A percentile compares a stretch with the other conserved stretches of the same genome.
These are phyloP conservation scores for Chrysoporthe cubensis DNA, from an alignment of 2,329 filamentous ascomycete species.

Conservation along the genomic window DNA sequence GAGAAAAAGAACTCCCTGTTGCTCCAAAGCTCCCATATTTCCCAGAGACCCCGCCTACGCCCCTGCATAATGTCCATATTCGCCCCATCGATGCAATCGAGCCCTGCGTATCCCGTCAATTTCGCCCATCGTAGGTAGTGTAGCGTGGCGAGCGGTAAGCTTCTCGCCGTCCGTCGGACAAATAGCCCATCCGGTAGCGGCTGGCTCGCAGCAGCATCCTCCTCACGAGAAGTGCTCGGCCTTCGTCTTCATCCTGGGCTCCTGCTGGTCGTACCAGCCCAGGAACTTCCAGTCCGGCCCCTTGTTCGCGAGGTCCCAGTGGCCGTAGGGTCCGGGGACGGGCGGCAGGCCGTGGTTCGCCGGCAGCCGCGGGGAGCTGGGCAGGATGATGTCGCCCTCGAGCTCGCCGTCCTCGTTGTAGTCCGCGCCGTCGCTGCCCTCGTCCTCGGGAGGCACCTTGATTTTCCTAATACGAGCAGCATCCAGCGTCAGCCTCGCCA, in stretches of 20 bases:
- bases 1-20: background rate
- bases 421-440: slow-evolving; percentile 7
- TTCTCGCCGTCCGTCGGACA: background rate
- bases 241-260: slow-evolving; percentile 28
- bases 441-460: slow-evolving; percentile 25
- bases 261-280: slow-evolving; percentile 28
- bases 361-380: slow-evolving; percentile 19
- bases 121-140: background rate
- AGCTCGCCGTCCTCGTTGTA: slow-evolving; percentile 19
- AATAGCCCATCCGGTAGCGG: background rate
- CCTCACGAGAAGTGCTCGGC: slow-evolving; percentile 20
- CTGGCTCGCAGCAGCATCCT: background rate
- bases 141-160: background rate
- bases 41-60: background rate
- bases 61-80: background rate
- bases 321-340: slow-evolving; percentile 28
- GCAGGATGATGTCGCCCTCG: slow-evolving; percentile 15
- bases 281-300: slow-evolving; percentile 30
- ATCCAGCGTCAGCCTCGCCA: slow-evolving; percentile 31
- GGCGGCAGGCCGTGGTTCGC: slow-evolving; percentile 21
- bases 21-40: background rate
- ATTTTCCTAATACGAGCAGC: slow-evolving; percentile 30
- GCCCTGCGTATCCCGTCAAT: background rate
- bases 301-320: slow-evolving; percentile 29
- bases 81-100: background rate